phyloP scores from a whole-genome alignment of 768 basidiomycete genomes.

The Russula sp. region DNA sequence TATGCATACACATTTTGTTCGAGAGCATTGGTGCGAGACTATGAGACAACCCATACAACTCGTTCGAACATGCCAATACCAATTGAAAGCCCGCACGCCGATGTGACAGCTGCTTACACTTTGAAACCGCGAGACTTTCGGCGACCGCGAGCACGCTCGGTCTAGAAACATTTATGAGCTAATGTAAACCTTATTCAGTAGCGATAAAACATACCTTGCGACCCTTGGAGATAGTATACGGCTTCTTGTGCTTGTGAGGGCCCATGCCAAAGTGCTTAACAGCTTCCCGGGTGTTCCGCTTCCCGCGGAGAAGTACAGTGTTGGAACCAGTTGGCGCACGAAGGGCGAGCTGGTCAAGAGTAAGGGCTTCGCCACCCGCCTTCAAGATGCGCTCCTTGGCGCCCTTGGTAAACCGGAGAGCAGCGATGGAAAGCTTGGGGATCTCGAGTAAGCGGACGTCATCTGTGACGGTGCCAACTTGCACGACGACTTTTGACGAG shows the following conservation, averaged over 20 bases:
- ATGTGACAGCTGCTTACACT: conserved; percentile 54
- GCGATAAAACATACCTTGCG: conserved; percentile 60
- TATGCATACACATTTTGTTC: conserved; percentile 21
- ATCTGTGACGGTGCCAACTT: conserved; percentile 91
- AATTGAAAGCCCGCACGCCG: conserved; percentile 29
- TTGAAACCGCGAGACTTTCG: conserved; percentile 98
- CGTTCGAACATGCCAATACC: conserved; percentile 25
- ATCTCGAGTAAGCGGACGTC: conserved; percentile 81
- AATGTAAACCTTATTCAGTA: not conserved
- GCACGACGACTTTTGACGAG: conserved; percentile 79
- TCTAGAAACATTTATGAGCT: conserved; percentile 37
- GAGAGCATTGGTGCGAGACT: conserved; percentile 4
- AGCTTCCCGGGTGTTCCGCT: conserved; percentile 89
- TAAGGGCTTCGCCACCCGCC: conserved; percentile 91
- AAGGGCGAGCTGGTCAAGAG: conserved; percentile 94
- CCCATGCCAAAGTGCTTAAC: conserved; percentile 99
- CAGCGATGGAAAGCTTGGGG: conserved; percentile 90
- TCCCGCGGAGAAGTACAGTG: conserved; percentile 89
- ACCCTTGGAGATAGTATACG: conserved; percentile 91
- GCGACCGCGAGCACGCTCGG: conserved; percentile 98
- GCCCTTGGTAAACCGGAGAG: conserved; percentile 87
- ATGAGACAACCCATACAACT: conserved; percentile 26
- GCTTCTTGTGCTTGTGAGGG: conserved; percentile 98
- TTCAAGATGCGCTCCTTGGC: conserved; percentile 94
- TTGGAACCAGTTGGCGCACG: conserved; percentile 92